phyloP scores from a whole-genome alignment of 768 basidiomycete genomes.

The Cyclocybe aegerita region DNA sequence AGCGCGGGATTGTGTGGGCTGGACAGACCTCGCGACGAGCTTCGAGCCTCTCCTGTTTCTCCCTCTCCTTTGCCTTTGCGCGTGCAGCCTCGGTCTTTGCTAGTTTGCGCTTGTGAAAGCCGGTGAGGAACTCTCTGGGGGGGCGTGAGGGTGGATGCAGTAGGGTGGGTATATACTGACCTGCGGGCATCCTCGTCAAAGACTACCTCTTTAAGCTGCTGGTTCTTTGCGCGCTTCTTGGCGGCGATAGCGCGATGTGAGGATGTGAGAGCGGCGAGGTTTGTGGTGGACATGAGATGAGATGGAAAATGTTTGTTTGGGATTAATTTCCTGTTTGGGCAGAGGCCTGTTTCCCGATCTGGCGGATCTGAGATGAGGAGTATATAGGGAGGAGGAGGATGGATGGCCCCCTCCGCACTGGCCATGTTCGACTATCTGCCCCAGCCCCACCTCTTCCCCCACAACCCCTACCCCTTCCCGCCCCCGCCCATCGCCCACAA shows the following conservation, averaged over 20 bases:
- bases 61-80: constrained; percentile 70
- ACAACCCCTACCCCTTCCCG: constrained; percentile 40
- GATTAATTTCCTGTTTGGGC: constrained; percentile 9
- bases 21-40: constrained; percentile 71
- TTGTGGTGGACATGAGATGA: constrained; percentile 25
- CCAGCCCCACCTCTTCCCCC: constrained; percentile 32
- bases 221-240: constrained; percentile 63
- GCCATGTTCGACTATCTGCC: constrained; percentile 27
- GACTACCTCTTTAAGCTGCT: constrained; percentile 75
- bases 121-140: constrained; percentile 83
- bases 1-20: constrained; percentile 5
- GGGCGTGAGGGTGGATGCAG: constrained; percentile 13
- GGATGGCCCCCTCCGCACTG: constrained; percentile 1
- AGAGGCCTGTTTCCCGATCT: constrained; percentile 5
- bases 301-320: constrained; percentile 22
- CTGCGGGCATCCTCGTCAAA: constrained; percentile 87
- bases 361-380: constrained; percentile 17
- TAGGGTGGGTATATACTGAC: constrained; percentile 35
- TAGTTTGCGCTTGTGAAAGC: constrained; percentile 91
- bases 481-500: constrained; percentile 58
- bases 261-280: constrained; percentile 54
- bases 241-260: constrained; percentile 63
- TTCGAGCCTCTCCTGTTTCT: constrained; percentile 74
- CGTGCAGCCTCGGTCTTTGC: constrained; percentile 77
- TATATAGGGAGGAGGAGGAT: not conserved